These are phyloP conservation scores for Nephelium lappaceum DNA, from an alignment of 345 rosid genomes.

Conservation along the genomic window DNA sequence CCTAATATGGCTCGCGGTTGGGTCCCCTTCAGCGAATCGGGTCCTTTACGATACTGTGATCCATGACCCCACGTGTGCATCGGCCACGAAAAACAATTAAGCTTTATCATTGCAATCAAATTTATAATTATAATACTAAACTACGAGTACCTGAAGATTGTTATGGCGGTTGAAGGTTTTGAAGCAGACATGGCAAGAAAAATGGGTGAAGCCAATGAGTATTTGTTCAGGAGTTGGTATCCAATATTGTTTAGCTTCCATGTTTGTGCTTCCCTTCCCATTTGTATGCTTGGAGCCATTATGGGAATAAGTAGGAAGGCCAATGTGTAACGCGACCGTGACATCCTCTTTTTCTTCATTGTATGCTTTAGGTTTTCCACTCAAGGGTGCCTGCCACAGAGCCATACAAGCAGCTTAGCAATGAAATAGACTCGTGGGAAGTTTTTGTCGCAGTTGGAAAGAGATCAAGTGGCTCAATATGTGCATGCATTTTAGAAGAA, in stretches of 20 bases:
- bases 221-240: conserved; percentile 84
- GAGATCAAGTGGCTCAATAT: conserved; percentile 49
- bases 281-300: conserved; percentile 15
- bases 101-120: neutral
- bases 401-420: conserved; percentile 30
- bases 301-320: conserved; percentile 58
- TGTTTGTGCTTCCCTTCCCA: conserved; percentile 24
- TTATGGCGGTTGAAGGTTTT: conserved; percentile 96
- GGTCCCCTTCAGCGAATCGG: conserved; percentile 70
- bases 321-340: conserved; percentile 68
- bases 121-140: no score
- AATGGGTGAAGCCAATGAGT: conserved; percentile 72
- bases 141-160: conserved; percentile 66
- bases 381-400: conserved; percentile 12
- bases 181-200: conserved; percentile 81
- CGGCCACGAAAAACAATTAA: conserved; percentile 27
- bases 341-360: conserved; percentile 45
- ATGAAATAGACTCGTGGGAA: conserved; percentile 31
- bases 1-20: conserved; percentile 73
- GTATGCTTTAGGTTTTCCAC: conserved; percentile 30
- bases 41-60: conserved; percentile 77
- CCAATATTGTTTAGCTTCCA: conserved; percentile 58
- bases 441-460: conserved; percentile 37
- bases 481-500: conserved; percentile 31
- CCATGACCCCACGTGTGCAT: conserved; percentile 99